Conservation (phyloP, 805 yeast genomes). For the Debaryomyces prosopidis region DNA sequence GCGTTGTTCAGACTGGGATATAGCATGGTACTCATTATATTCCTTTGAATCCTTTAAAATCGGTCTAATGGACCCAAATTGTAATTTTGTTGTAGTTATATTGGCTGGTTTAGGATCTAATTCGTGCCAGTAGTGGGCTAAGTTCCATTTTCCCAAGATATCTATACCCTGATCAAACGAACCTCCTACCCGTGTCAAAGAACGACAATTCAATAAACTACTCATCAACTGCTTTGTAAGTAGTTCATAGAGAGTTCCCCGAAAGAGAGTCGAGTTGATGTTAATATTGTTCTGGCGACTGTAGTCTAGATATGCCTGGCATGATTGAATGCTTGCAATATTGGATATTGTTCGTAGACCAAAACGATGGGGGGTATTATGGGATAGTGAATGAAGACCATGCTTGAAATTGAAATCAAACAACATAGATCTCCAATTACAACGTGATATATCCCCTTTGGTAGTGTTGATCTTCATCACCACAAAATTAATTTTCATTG, state of each 20-base stretch:
- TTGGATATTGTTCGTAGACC: conserved; percentile 6
- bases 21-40: conserved; percentile 7
- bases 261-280: conserved; percentile 43
- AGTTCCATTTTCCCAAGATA: conserved; percentile 53
- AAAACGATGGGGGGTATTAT: conserved; percentile 14
- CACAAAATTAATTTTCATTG: no score
- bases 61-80: conserved; percentile 8
- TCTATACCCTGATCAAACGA: conserved; percentile 60
- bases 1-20: not conserved
- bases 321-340: conserved; percentile 17
- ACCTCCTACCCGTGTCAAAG: conserved; percentile 51
- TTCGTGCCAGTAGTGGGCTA: conserved; percentile 21
- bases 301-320: conserved; percentile 28
- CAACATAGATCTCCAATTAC: not conserved
- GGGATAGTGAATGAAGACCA: not conserved
- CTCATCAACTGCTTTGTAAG: conserved; percentile 41
- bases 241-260: conserved; percentile 58
- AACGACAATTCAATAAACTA: conserved; percentile 33
- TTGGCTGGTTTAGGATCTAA: not conserved
- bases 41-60: conserved; percentile 19
- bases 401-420: not conserved
- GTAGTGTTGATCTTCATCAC: no score
- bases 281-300: conserved; percentile 23
- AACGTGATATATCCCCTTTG: no score
- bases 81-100: not conserved